Evolutionary conservation across 257 asterid genomes (phyloP).

Genomic region (Solanum gracilifrons): DNA sequence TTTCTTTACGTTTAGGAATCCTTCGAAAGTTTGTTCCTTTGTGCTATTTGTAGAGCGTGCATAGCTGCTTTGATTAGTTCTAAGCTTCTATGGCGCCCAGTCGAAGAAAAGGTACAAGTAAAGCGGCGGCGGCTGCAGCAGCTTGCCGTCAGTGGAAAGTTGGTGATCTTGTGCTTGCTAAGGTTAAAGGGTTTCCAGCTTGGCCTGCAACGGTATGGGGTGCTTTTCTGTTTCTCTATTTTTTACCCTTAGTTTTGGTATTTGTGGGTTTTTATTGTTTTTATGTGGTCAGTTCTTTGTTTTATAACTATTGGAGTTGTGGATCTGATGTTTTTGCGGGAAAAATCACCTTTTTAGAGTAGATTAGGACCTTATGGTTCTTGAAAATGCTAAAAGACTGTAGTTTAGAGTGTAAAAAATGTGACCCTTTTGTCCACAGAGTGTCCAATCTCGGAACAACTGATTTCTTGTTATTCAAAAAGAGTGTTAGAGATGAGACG

Average conservation of each 20-base stretch:
- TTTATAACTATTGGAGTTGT: not conserved
- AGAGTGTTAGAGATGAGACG: not conserved
- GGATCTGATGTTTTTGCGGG: not conserved
- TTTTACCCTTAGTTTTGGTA: not conserved
- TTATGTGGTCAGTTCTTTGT: not conserved
- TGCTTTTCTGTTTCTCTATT: not conserved
- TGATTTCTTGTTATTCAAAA: not conserved
- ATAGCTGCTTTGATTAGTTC: slow-evolving; percentile 4
- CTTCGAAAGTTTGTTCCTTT: not conserved
- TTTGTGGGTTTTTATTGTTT: not conserved
- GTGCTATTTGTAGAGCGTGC: slow-evolving; percentile 1
- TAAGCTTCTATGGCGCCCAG: slow-evolving; percentile 64
- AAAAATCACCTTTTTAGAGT: not conserved
- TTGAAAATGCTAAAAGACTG: not conserved
- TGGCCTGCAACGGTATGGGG: slow-evolving; percentile 83
- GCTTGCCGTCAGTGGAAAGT: slow-evolving; percentile 65
- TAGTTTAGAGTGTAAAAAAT: not conserved
- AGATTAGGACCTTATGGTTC: not conserved
- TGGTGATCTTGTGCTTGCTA: slow-evolving; percentile 94
- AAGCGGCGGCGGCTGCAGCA: slow-evolving; percentile 60
- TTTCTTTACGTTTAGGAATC: not conserved
- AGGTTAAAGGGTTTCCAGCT: slow-evolving; percentile 86
- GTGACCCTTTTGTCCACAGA: not conserved
- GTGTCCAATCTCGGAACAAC: not conserved
- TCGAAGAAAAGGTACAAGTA: slow-evolving; percentile 57